Base-by-base conservation (phyloP, 2,329 filamentous ascomycete genomes). In the Blumeria graminis region DNA sequence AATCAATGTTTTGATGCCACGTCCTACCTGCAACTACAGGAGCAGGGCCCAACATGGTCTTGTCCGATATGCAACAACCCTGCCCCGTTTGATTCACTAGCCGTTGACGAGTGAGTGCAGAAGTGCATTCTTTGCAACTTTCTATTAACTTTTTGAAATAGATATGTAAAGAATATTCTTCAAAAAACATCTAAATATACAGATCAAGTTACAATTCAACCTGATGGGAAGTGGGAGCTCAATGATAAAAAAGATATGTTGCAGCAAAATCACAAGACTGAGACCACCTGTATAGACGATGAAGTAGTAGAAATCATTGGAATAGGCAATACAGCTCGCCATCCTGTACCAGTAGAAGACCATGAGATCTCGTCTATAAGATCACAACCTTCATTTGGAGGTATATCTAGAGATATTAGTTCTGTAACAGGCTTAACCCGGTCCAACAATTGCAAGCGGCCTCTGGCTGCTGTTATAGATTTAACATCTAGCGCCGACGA, bases 41-140 rank as follows among this genome's bases (percentile, higher is more conserved):
- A 96, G 67, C 92, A 98, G 71, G 90, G 87, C 0, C 92, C 92
- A 0, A 93, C 92, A 16, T 98, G 92, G 92, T 75, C 81, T n/a
- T 98, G 92, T 64, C 92, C 92, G 0, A 82, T 95, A 22, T 98
- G 92, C 71, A 90, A 83, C 68, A 93, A 89, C 65, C 70, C 78
- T 0, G 82, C 88, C 1, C 79, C 81, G 0, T 98, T 86, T 67
- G 84, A 90, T 55, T 81, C 78, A 52, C 71, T 98, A 28, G 87
- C 86, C 10, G 80, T 96, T 34, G 92, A 98, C 62, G 84, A 92
- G 78, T 92, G 73, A 69, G 80, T 71, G 48, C 39, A 41, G 32
- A 28, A 35, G 34, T 46, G 28, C 7, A 46, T 34, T 58, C 58
- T 63, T 50, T 13, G 10, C 1, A 53, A 36, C 16, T 32, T 35